Evolutionary conservation across 139 green algal genomes (phyloP), one percentile per base, ranked within the genome.

Genomic region (Haematococcus lacustris): DNA sequence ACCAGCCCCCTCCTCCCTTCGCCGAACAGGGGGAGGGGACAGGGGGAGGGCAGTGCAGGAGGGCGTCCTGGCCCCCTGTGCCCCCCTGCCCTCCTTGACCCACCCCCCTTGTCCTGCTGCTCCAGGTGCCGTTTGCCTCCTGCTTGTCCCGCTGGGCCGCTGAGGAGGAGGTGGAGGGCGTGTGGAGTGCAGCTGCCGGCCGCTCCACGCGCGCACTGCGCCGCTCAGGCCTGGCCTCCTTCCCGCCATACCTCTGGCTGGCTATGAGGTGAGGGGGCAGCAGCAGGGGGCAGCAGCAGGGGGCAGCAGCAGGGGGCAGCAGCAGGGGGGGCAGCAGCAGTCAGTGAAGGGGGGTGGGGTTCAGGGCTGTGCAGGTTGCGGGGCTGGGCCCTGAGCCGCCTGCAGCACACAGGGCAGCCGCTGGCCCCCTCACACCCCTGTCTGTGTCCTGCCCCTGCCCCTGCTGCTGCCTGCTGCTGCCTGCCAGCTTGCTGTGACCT

Each of bases 221-320:
- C 57, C 85, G 77, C 74, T 89, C 75, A 62, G 89, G 79, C 64
- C 78, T 99, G n/a, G 80, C 84, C 34, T 86, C 87, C 51, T 97
- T 98, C 75, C 93, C 95, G 3, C 83, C 87, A 7, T 94, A 91
- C 73, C 86, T 99, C 53, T 82, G 97, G 75, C 63, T 98, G 39
- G 25, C 71, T 2, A 33, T 71, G 26, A 68, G 53, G 63, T 61
- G 32, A 23, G 71, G 32, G 5, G n/a, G n/a, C n/a, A n/a, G n/a
- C n/a, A n/a, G n/a, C n/a, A n/a, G n/a, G n/a, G n/a, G n/a, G n/a
- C n/a, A n/a, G n/a, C n/a, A n/a, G n/a, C n/a, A n/a, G n/a, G n/a
- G n/a, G n/a, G n/a, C n/a, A n/a, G n/a, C n/a, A n/a, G n/a, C n/a
- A n/a, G n/a, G n/a, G n/a, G n/a, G n/a, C n/a, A n/a, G n/a, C n/a